A percentile compares a stretch with the other conserved stretches of the same genome.
phyloP scores from a whole-genome alignment of 1,284 basidiomycete genomes.

The Trichosporon faecale region DNA sequence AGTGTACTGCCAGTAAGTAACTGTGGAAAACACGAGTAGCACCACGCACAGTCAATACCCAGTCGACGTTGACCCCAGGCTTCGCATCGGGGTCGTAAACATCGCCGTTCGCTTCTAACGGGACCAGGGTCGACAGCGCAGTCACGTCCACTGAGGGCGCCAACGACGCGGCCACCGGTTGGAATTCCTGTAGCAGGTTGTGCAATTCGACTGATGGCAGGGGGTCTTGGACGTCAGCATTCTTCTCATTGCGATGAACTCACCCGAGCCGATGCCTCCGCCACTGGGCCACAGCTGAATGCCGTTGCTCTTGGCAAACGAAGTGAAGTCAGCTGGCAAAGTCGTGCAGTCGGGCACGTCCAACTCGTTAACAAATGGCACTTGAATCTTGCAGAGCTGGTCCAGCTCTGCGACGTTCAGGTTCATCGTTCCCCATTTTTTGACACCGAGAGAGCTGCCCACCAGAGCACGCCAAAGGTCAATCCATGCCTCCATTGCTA shows the following conservation, averaged over 20 bases:
- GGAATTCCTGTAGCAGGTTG: conserved; percentile 49
- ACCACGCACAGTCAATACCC: conserved; percentile 49
- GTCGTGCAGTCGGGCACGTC: conserved; percentile 51
- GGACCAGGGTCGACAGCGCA: conserved; percentile 22
- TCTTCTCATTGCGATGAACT: conserved; percentile 14
- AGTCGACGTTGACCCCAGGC: conserved; percentile 38
- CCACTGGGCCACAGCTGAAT: conserved; percentile 51
- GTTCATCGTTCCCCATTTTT: conserved; percentile 42
- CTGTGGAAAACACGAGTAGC: neutral
- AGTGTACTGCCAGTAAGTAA: conserved; percentile 36
- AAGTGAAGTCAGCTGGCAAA: conserved; percentile 42
- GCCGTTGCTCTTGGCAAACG: conserved; percentile 38
- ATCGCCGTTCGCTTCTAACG: conserved; percentile 31
- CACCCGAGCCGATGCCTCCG: conserved; percentile 47
- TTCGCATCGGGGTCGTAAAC: conserved; percentile 25
- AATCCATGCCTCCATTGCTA: conserved; percentile 10
- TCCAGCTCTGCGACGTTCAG: conserved; percentile 32
- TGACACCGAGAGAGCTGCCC: conserved; percentile 17
- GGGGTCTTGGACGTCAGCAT: conserved; percentile 38
- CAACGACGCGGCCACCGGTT: conserved; percentile 20
- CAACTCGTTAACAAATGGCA: conserved; percentile 41
- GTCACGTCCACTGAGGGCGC: conserved; percentile 13
- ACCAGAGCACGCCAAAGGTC: conserved; percentile 14
- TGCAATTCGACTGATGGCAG: conserved; percentile 48
- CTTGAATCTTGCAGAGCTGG: conserved; percentile 19